Base-by-base conservation (phyloP, 2,329 filamentous ascomycete species). In the Fusarium sp. region DNA sequence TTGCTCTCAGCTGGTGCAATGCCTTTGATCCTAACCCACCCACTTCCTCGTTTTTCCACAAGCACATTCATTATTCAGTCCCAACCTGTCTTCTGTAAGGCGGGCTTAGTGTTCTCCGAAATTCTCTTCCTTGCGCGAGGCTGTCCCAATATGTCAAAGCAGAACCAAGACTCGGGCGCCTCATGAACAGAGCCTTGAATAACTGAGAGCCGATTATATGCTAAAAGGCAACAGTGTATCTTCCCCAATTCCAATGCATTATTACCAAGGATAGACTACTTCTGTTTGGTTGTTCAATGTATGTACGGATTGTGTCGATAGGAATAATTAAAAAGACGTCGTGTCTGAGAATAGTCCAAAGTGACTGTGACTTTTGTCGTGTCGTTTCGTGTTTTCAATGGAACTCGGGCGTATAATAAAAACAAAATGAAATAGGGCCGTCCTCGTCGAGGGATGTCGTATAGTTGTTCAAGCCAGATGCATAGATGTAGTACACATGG, bases 181-280 rank as follows among this genome's bases (percentile, higher is more conserved):
- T 57, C 58, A 62, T 65, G 55, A 53, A 62, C 38, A 38, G 62
- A 62, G 71, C 47, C 63, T 58, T 69, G 60, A 67, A 63, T 30
- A 61, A 59, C 55, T 61, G 63, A 76, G 61, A 64, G 69, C 73
- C 62, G 71, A 80, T 77, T 79, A 78, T 78, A 79, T 79, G 78
- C 76, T 77, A 77, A 72, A 77, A 72, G 73, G 72, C 77, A 70
- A 61, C 73, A 73, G 53, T 77, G 68, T 61, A 72, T 74, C 62
- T 75, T 74, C 48, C 57, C 79, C 79, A 77, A 78, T 80, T 82
- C 82, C 82, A 82, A 86, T 86, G 85, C 84, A 83, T 82, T 84
- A 84, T 84, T 84, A 84, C 82, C 82, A 85, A 81, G 84, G 81
- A 82, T 79, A 75, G 70, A 75, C 68, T 71, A 75, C 61, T 76